A percentile compares a stretch with the other conserved stretches of the same genome.
phyloP scores from a whole-genome alignment of 805 yeast genomes.

The Candida cerambycidarum region DNA sequence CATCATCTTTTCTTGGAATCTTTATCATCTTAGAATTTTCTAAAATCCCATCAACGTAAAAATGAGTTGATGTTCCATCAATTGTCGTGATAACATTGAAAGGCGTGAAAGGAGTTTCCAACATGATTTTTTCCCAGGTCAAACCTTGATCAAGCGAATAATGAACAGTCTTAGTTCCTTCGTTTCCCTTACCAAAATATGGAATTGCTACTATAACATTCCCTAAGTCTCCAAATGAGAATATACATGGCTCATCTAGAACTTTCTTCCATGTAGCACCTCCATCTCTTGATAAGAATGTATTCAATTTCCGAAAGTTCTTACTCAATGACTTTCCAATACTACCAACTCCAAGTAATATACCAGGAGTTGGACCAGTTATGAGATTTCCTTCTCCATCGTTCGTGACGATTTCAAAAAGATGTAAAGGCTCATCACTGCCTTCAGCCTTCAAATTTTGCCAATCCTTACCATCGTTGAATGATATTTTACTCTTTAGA shows the following conservation, averaged over 20 bases:
- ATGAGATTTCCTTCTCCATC: slow-evolving; percentile 44
- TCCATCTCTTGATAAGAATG: slow-evolving; percentile 73
- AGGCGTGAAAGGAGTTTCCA: slow-evolving; percentile 47
- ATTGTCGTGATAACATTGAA: slow-evolving; percentile 52
- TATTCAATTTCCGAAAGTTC: slow-evolving; percentile 23
- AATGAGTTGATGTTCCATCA: slow-evolving; percentile 67
- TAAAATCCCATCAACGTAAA: slow-evolving; percentile 49
- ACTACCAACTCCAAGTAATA: slow-evolving; percentile 30
- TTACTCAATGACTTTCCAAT: slow-evolving; percentile 26
- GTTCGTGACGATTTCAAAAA: slow-evolving; percentile 30
- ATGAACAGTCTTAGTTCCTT: slow-evolving; percentile 30
- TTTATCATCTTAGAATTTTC: slow-evolving; percentile 9
- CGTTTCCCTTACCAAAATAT: slow-evolving; percentile 23
- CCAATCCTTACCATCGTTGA: slow-evolving; percentile 59
- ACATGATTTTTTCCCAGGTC: slow-evolving; percentile 54
- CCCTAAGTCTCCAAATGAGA: slow-evolving; percentile 76
- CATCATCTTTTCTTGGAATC: slow-evolving; percentile 9
- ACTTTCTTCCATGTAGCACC: slow-evolving; percentile 70
- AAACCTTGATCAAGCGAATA: slow-evolving; percentile 76
- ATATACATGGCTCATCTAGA: slow-evolving; percentile 50
- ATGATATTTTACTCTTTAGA: slow-evolving; percentile 40
- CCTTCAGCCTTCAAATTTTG: slow-evolving; percentile 45
- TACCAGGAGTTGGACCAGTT: slow-evolving; percentile 58
- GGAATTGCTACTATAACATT: slow-evolving; percentile 68
- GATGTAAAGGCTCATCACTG: slow-evolving; percentile 50